Conservation (phyloP, 2,329 filamentous ascomycete genomes). For the Alternaria triticimaculans region DNA sequence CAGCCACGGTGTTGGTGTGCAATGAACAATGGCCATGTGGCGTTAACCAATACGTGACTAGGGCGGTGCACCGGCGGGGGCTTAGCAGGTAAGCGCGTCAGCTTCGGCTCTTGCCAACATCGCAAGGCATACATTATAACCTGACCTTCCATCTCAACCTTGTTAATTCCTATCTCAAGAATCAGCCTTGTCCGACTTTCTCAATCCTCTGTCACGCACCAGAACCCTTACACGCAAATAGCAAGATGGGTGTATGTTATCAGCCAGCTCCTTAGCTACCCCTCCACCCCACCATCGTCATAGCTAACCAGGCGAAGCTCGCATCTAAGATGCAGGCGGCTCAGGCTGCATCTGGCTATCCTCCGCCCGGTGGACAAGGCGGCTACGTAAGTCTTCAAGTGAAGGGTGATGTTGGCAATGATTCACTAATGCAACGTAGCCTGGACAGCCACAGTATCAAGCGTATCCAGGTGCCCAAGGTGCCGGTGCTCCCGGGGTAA, state of each 20-base stretch:
- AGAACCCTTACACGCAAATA: neutral
- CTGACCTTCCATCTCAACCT: slow-evolving; percentile 18
- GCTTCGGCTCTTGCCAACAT: neutral
- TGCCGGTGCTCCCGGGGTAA: slow-evolving; percentile 47
- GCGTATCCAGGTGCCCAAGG: slow-evolving; percentile 62
- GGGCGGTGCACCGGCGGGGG: slow-evolving; percentile 8
- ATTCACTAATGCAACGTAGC: slow-evolving; percentile 43
- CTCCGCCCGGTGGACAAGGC: slow-evolving; percentile 49
- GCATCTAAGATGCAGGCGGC: slow-evolving; percentile 57
- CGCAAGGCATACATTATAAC: slow-evolving; percentile 17
- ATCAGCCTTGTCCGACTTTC: slow-evolving; percentile 14
- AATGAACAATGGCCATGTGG: neutral
- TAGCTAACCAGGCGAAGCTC: slow-evolving; percentile 38
- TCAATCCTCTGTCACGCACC: neutral
- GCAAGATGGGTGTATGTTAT: slow-evolving; percentile 29
- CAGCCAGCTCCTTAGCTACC: slow-evolving; percentile 14
- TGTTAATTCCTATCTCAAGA: neutral
- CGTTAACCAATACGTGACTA: neutral
- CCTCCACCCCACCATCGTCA: slow-evolving; percentile 30
- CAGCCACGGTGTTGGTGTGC: neutral
- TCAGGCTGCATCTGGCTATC: slow-evolving; percentile 43
- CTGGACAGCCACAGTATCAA: slow-evolving; percentile 61
- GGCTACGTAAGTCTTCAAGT: slow-evolving; percentile 60
- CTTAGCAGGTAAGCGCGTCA: slow-evolving; percentile 1
- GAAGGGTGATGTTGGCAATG: slow-evolving; percentile 11